Conservation (phyloP, 23 red algal genomes). For the Gracilaria gracilis region DNA sequence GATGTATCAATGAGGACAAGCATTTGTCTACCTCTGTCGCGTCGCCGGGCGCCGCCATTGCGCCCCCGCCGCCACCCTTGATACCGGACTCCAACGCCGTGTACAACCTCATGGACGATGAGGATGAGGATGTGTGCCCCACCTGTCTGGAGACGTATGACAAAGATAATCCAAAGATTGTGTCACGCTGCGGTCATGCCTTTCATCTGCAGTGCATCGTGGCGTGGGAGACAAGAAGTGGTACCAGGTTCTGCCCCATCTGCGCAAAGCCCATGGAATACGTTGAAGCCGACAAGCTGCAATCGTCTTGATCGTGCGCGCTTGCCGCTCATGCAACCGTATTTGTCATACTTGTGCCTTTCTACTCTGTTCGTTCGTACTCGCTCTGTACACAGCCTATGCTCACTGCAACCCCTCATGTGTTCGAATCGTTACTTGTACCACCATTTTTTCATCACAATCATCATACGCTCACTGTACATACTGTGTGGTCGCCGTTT, state of each 20-base stretch:
- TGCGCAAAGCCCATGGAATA: slow-evolving; percentile 73
- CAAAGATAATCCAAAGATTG: slow-evolving; percentile 82
- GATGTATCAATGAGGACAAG: slow-evolving; percentile 30
- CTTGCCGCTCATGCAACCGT: too few relatives aligned
- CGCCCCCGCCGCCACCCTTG: slow-evolving; percentile 84
- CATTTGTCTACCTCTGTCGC: slow-evolving; percentile 30
- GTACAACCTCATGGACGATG: slow-evolving; percentile 85
- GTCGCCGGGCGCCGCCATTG: slow-evolving; percentile 60
- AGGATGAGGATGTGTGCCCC: slow-evolving; percentile 89
- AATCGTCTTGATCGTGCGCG: slow-evolving; percentile 14
- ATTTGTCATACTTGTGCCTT: background rate
- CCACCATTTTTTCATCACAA: background rate
- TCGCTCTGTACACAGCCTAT: background rate
- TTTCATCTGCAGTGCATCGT: slow-evolving; percentile 92
- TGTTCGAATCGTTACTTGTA: slow-evolving; percentile 9
- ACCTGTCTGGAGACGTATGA: slow-evolving; percentile 86
- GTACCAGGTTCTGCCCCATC: slow-evolving; percentile 61
- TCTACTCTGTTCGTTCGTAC: background rate
- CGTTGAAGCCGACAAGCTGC: slow-evolving; percentile 53
- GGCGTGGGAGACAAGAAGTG: slow-evolving; percentile 87
- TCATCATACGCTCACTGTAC: background rate
- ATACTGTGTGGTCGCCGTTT: background rate
- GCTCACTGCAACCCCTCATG: background rate
- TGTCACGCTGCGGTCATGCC: slow-evolving; percentile 68
- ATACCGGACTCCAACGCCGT: slow-evolving; percentile 84